These are phyloP conservation scores for Tetracladium marchalianum DNA, from an alignment of 495 filamentous ascomycete species.

Conservation along the genomic window DNA sequence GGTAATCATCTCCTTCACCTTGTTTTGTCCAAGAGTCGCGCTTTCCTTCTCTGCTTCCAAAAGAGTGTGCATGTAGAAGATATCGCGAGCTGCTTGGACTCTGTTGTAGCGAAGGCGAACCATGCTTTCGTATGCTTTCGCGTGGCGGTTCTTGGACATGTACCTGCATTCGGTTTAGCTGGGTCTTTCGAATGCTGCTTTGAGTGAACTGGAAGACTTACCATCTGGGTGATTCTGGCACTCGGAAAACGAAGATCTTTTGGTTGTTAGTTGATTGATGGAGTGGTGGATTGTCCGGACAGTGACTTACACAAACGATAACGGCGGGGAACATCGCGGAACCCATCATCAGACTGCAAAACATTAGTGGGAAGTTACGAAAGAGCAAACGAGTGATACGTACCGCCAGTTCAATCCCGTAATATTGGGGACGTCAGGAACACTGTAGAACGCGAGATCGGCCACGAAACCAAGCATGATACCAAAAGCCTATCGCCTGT, in stretches of 20 bases:
- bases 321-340: slow-evolving; percentile 68
- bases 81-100: slow-evolving; percentile 69
- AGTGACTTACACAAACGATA: slow-evolving; percentile 37
- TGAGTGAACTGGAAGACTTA: not conserved
- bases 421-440: slow-evolving; percentile 42
- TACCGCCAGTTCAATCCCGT: slow-evolving; percentile 63
- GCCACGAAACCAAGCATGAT: slow-evolving; percentile 70
- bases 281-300: not conserved
- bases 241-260: no score
- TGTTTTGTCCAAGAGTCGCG: slow-evolving; percentile 50
- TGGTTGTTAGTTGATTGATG: no score
- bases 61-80: slow-evolving; percentile 71
- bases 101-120: slow-evolving; percentile 56
- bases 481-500: slow-evolving; percentile 46
- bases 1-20: slow-evolving; percentile 58
- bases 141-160: slow-evolving; percentile 57
- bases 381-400: no score
- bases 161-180: slow-evolving; percentile 51
- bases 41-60: slow-evolving; percentile 54
- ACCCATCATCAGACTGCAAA: slow-evolving; percentile 55
- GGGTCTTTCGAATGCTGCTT: slow-evolving; percentile 5
- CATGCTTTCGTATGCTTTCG: slow-evolving; percentile 57
- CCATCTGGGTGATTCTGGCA: not conserved
- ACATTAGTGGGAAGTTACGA: no score
- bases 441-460: slow-evolving; percentile 61